Evolutionary conservation across 345 rosid genomes (phyloP).

Genomic region (Mercurialis annua): DNA sequence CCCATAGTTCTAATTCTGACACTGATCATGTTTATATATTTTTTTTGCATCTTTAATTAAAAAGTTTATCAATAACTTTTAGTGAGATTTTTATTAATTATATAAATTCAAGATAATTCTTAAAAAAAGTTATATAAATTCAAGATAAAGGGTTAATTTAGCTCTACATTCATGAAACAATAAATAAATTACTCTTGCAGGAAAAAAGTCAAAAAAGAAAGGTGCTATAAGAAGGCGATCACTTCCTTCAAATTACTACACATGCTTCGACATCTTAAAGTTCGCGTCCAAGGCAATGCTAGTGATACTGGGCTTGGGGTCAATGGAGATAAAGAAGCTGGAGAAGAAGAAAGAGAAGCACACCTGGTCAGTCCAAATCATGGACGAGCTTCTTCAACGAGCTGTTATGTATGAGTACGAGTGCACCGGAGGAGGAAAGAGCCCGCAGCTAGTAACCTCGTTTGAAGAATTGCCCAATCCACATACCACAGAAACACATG

Average conservation of each 20-base stretch:
- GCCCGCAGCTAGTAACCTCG: not conserved
- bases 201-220: not conserved
- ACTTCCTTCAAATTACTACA: constrained; percentile 37
- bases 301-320: constrained; percentile 42
- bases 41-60: too few species aligned
- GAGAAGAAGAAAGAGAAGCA: constrained; percentile 37
- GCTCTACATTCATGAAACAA: too few species aligned
- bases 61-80: too few species aligned
- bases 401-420: constrained; percentile 22
- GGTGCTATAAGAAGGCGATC: constrained; percentile 13
- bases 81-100: too few species aligned
- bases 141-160: too few species aligned
- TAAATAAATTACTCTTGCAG: not conserved
- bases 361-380: constrained; percentile 40
- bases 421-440: constrained; percentile 9
- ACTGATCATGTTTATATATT: too few species aligned
- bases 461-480: not conserved
- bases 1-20: too few species aligned
- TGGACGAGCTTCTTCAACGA: constrained; percentile 35
- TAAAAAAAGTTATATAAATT: too few species aligned
- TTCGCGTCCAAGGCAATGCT: constrained; percentile 36
- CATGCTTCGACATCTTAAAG: constrained; percentile 35
- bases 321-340: constrained; percentile 27
- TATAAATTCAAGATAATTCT: too few species aligned
- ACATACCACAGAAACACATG: not conserved